phyloP scores from a whole-genome alignment of 805 yeast species.

The Suhomyces pyralidae region DNA sequence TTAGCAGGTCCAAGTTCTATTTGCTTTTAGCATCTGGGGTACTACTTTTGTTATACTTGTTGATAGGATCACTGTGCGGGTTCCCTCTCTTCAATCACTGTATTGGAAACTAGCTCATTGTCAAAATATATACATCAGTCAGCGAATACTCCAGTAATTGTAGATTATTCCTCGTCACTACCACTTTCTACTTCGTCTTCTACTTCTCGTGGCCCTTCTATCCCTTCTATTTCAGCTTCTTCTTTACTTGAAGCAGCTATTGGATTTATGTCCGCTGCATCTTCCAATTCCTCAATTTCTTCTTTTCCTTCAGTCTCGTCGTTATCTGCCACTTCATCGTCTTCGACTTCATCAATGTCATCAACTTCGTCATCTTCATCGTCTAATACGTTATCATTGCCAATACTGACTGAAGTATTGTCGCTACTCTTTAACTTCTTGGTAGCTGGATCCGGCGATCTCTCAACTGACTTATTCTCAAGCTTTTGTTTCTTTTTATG shows the following conservation, averaged over 20 bases:
- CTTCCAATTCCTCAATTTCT: conserved; percentile 14
- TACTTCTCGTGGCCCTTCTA: conserved; percentile 17
- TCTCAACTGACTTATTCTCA: conserved; percentile 7
- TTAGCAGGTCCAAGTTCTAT: conserved; percentile 51
- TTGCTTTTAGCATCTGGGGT: conserved; percentile 17
- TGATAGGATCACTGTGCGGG: conserved; percentile 53
- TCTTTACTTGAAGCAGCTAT: conserved; percentile 31
- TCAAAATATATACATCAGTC: conserved; percentile 18
- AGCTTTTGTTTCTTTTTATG: conserved; percentile 26
- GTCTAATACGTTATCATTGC: conserved; percentile 9
- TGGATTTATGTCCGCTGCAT: conserved; percentile 25
- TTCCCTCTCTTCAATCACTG: conserved; percentile 29
- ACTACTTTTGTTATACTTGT: conserved; percentile 39
- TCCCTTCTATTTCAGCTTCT: conserved; percentile 33
- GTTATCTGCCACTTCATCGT: conserved; percentile 12
- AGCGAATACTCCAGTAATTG: not conserved
- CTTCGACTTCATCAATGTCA: conserved; percentile 10
- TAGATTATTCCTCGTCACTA: conserved; percentile 9
- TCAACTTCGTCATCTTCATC: conserved; percentile 12
- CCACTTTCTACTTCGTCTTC: conserved; percentile 14
- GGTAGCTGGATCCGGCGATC: conserved; percentile 11
- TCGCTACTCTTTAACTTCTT: conserved; percentile 15
- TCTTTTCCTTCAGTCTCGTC: conserved; percentile 10
- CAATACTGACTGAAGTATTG: conserved; percentile 7
- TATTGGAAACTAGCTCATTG: conserved; percentile 8